Evolutionary conservation across 176 grass and related monocot species (phyloP).

Genomic region (Ampelocalamus luodianensis): DNA sequence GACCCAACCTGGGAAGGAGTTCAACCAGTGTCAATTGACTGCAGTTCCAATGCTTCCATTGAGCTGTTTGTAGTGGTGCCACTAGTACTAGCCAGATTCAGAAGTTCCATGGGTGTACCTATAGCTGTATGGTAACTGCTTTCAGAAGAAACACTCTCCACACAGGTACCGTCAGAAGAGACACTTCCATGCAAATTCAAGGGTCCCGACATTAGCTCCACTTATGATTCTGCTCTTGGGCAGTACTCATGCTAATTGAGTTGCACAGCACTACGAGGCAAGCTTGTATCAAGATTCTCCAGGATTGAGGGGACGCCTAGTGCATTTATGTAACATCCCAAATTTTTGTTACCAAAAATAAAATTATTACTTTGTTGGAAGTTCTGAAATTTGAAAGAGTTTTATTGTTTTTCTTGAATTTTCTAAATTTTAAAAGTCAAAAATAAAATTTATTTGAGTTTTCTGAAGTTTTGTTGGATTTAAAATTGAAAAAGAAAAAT

Average conservation of each 20-base stretch:
- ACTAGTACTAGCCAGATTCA: neutral
- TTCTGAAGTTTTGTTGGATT: too few relatives aligned
- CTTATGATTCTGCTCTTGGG: conserved; percentile 2
- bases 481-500: too few relatives aligned
- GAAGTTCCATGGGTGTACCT: neutral
- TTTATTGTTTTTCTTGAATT: too few relatives aligned
- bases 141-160: neutral
- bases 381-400: too few relatives aligned
- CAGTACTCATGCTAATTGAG: neutral
- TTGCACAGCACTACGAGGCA: neutral
- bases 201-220: neutral
- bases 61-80: neutral
- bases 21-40: conserved; percentile 1
- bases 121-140: neutral
- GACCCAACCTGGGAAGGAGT: neutral
- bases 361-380: too few relatives aligned
- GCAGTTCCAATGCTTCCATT: neutral
- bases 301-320: neutral
- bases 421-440: too few relatives aligned
- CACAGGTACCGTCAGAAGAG: too few relatives aligned
- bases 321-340: too few relatives aligned
- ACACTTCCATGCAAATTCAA: neutral
- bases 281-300: conserved; percentile 12
- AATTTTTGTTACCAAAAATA: too few relatives aligned
- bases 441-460: too few relatives aligned